Base-by-base conservation (phyloP, 192 early-diverging fungal genomes). In the Tieghemiomyces parasiticus region DNA sequence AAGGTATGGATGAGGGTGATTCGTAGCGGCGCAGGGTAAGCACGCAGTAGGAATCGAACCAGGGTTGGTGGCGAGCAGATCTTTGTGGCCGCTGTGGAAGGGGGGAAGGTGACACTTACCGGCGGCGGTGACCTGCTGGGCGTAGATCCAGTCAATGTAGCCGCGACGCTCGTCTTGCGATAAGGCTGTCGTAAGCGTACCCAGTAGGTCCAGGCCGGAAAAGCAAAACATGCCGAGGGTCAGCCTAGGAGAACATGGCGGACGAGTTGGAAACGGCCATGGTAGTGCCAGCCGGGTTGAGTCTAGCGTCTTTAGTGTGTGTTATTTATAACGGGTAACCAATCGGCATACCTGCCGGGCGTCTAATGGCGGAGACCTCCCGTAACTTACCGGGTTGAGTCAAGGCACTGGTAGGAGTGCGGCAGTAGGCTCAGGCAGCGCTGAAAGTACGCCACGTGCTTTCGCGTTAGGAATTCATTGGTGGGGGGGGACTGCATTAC, bases 121-220 rank as follows among this genome's bases (percentile, higher is more conserved):
- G 9, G 47, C 46, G 2, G 79, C 81, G 14, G 76, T 48, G n/a
- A 89, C 71, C 63, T 97, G 93, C 70, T 96, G 93, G 22, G 81
- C 85, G 75, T 97, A 99, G 38, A 99, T 83, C 96, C 96, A 99
- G 30, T 97, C 90, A 34, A 96, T 79, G 80, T 86, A 90, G 29
- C 68, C 78, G 20, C 65, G 35, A 55, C 79, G 78, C 58, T 89
- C 66, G 51, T 77, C 68, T 13, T 69, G 69, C 0, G 76, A 59
- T 14, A 90, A 34, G 4, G 55, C 54, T 8, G 67, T 65, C 13
- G 88, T 82, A 4, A 92, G 60, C n/a, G 65, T 71, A 22, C 81
- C 83, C 28, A 95, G 75, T 24, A 94, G 72, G 42, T 90, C 88
- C 52, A 99, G 69, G 8, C 87, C 89, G 26, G 77, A 78, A 10